These are phyloP conservation scores for Ophiostoma australiae DNA, from an alignment of 2,329 filamentous ascomycete species.

Conservation along the genomic window DNA sequence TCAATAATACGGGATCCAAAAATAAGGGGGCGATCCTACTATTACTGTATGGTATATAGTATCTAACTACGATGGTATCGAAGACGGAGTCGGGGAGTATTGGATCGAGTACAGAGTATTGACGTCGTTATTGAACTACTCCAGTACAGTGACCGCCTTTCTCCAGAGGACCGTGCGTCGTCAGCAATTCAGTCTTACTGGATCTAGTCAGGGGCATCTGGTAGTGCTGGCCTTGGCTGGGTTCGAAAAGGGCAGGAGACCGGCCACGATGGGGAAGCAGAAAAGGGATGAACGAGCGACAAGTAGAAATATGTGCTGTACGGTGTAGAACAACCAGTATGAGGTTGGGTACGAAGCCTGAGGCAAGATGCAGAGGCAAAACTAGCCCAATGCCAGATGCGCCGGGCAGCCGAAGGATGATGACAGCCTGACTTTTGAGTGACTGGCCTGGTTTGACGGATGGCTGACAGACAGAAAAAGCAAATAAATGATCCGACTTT, in stretches of 20 bases:
- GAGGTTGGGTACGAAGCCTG: constrained; percentile 3
- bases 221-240: not conserved
- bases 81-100: not conserved
- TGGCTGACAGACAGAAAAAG: constrained; percentile 2
- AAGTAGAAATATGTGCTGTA: not conserved
- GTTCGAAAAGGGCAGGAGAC: constrained; percentile 14
- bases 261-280: not conserved
- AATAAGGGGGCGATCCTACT: constrained; percentile 15
- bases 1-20: constrained; percentile 8
- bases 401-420: not conserved
- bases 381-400: not conserved
- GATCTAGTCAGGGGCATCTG: constrained; percentile 15
- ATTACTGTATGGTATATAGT: too few species aligned
- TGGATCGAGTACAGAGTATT: not conserved
- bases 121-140: not conserved
- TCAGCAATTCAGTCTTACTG: constrained; percentile 18
- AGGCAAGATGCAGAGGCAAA: not conserved
- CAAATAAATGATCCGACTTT: not conserved
- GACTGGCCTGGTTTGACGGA: not conserved
- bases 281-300: not conserved
- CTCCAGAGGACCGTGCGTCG: constrained; percentile 20
- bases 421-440: not conserved
- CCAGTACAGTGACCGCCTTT: not conserved
- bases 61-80: not conserved
- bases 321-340: not conserved